Percentiles rank a stretch among this genome's conserved stretches.
Conservation (phyloP, 1,284 basidiomycete genomes). For the Sparassis latifolia region DNA sequence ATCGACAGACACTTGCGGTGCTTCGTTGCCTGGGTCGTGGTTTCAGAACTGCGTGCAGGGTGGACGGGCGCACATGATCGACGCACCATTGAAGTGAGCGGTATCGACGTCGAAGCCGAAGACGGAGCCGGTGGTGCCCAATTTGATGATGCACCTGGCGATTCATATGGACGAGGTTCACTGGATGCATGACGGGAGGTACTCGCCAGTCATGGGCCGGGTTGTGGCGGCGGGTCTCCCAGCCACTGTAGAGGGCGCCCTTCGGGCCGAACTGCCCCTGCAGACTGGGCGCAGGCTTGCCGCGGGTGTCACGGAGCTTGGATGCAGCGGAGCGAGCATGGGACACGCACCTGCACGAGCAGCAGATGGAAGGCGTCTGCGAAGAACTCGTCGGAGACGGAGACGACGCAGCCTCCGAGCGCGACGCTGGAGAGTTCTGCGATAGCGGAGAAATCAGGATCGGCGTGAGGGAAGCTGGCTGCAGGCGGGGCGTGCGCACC, state of each 20-base stretch:
- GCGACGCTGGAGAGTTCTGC: constrained; percentile 87
- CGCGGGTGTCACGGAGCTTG: neutral
- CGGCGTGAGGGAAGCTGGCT: neutral
- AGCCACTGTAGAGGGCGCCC: constrained; percentile 91
- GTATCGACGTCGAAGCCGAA: constrained; percentile 95
- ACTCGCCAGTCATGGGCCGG: constrained; percentile 82
- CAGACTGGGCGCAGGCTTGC: constrained; percentile 71
- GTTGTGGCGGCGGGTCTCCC: constrained; percentile 92
- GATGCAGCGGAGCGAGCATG: neutral
- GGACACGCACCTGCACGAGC: constrained; percentile 61
- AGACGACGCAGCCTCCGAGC: constrained; percentile 72
- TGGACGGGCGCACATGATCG: neutral
- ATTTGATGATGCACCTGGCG: constrained; percentile 80
- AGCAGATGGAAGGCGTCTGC: constrained; percentile 83
- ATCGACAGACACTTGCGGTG: constrained; percentile 73
- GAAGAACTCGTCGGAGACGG: constrained; percentile 95
- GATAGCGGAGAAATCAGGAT: neutral
- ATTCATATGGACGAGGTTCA: constrained; percentile 1
- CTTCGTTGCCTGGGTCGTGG: constrained; percentile 72
- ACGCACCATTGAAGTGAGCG: constrained; percentile 80
- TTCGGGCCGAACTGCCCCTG: constrained; percentile 96
- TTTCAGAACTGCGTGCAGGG: no score
- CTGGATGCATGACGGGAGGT: neutral
- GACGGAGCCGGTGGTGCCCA: constrained; percentile 77
- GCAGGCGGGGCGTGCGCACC: constrained; percentile 34